A percentile compares a stretch with the other conserved stretches of the same genome.
phyloP scores from a whole-genome alignment of 192 early-diverging fungal species.

The Backusella westeae region DNA sequence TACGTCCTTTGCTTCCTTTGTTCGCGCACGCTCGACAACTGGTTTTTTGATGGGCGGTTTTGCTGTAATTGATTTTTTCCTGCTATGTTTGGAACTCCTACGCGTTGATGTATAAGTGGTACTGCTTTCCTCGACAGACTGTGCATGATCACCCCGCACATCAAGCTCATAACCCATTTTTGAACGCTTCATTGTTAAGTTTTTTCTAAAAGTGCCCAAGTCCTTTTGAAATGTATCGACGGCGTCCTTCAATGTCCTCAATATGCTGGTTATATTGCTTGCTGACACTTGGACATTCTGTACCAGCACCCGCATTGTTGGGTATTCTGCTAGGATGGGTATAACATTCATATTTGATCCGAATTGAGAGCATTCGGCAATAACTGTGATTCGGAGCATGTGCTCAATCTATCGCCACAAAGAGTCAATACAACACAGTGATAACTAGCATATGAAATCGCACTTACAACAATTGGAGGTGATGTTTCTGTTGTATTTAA shows the following conservation, averaged over 20 bases:
- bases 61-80: neutral
- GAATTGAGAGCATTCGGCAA: conserved; percentile 61
- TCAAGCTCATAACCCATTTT: conserved; percentile 46
- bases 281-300: conserved; percentile 44
- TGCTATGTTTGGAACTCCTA: neutral
- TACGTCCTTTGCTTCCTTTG: conserved; percentile 37
- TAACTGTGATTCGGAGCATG: conserved; percentile 48
- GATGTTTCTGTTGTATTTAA: neutral
- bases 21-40: neutral
- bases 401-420: conserved; percentile 23
- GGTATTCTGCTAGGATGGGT: conserved; percentile 53
- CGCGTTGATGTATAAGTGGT: neutral
- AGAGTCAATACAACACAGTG: no score
- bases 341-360: conserved; percentile 56
- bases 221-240: conserved; percentile 42
- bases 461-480: neutral
- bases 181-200: conserved; percentile 36
- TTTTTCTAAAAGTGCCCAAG: conserved; percentile 43
- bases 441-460: neutral
- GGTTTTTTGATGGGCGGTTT: neutral
- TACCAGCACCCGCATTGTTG: conserved; percentile 58
- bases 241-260: conserved; percentile 39
- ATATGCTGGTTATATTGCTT: conserved; percentile 34
- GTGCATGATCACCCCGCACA: conserved; percentile 24
- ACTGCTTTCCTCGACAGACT: conserved; percentile 8